A percentile compares a stretch with the other conserved stretches of the same genome.
phyloP scores from a whole-genome alignment of 768 basidiomycete species.

The Suillus lakei region DNA sequence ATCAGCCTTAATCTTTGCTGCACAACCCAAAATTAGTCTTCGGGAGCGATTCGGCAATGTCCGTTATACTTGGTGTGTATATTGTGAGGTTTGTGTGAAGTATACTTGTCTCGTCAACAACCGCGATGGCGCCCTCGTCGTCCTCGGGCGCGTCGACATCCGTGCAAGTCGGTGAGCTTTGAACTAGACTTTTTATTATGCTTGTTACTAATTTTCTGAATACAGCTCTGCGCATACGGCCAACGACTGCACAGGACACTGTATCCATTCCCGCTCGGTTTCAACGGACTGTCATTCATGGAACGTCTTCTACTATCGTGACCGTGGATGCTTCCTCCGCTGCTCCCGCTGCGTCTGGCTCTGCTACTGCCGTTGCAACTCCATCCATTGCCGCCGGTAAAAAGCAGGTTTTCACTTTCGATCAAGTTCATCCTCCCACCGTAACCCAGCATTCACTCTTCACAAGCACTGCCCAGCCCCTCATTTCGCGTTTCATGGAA shows the following conservation, averaged over 20 bases:
- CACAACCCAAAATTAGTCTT: neutral
- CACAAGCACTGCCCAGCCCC: conserved; percentile 80
- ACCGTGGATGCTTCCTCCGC: conserved; percentile 76
- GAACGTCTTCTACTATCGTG: conserved; percentile 74
- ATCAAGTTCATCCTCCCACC: conserved; percentile 89
- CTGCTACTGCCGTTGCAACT: conserved; percentile 52
- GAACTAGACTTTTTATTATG: neutral
- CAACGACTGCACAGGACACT: conserved; percentile 82
- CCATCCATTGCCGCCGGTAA: conserved; percentile 59
- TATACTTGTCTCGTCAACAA: conserved; percentile 18
- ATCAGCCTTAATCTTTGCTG: neutral
- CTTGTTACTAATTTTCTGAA: conserved; percentile 23
- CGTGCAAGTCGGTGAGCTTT: conserved; percentile 90
- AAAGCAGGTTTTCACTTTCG: conserved; percentile 89
- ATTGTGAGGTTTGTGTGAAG: conserved; percentile 8
- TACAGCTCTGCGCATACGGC: conserved; percentile 88
- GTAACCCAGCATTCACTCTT: conserved; percentile 88
- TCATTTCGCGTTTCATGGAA: conserved; percentile 85
- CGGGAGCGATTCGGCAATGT: neutral
- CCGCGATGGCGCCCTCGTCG: conserved; percentile 75
- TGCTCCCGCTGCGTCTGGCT: conserved; percentile 53
- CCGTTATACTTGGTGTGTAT: conserved; percentile 1
- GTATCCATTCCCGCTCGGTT: conserved; percentile 91
- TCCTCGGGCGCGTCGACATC: conserved; percentile 78
- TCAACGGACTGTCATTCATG: conserved; percentile 87